A percentile compares a stretch with the other conserved stretches of the same genome.
phyloP scores from a whole-genome alignment of 306 rosid genomes.

The Dalbergia cultrata region DNA sequence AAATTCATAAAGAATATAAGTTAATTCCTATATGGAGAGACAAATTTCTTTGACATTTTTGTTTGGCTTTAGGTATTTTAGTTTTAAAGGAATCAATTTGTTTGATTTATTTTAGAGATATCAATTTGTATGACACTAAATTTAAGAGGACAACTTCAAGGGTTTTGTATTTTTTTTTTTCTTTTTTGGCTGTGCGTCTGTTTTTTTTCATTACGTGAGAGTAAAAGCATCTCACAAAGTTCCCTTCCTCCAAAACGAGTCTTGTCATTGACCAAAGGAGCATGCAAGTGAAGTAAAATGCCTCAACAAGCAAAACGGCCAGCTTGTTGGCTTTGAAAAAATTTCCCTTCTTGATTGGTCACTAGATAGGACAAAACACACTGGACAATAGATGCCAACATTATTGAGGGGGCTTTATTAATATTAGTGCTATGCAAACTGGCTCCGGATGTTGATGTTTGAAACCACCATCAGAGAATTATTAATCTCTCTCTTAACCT shows the following conservation, averaged over 20 bases:
- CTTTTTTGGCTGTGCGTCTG: too few relatives aligned
- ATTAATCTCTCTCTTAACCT: slow-evolving; percentile 29
- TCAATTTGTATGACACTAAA: too few relatives aligned
- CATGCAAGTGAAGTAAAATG: slow-evolving; percentile 38
- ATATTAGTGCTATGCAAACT: slow-evolving; percentile 46
- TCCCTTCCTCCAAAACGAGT: neutral
- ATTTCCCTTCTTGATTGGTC: neutral
- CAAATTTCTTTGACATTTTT: too few relatives aligned
- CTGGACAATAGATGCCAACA: slow-evolving; percentile 43
- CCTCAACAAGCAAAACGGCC: slow-evolving; percentile 36
- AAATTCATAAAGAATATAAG: neutral
- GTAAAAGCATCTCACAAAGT: slow-evolving; percentile 25
- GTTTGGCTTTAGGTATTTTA: too few relatives aligned
- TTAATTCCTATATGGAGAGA: too few relatives aligned
- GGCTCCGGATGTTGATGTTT: slow-evolving; percentile 56
- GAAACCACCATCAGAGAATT: slow-evolving; percentile 10
- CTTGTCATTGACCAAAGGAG: slow-evolving; percentile 42
- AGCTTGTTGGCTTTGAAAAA: neutral
- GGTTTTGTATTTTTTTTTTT: too few relatives aligned
- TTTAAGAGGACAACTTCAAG: too few relatives aligned
- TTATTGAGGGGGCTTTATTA: slow-evolving; percentile 50
- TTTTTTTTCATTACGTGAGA: neutral
- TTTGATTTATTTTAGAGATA: too few relatives aligned
- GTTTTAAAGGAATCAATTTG: too few relatives aligned
- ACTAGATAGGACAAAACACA: slow-evolving; percentile 48